Evolutionary conservation across 1,284 basidiomycete species (phyloP), one percentile per base, ranked within the genome.

Genomic region (Phellinidium pouzarii): DNA sequence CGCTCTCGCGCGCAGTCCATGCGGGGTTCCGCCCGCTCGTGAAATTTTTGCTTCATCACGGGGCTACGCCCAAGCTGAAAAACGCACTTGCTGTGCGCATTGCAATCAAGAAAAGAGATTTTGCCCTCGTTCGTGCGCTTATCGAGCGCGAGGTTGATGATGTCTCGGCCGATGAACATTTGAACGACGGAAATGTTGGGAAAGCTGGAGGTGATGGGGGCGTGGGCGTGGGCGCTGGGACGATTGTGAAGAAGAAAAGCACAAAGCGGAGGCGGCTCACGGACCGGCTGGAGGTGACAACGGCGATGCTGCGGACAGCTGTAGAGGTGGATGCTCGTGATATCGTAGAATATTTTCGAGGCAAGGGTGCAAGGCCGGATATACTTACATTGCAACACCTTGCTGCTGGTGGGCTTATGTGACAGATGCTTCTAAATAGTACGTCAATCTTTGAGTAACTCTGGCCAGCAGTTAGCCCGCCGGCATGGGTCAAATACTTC

Each of bases 291-390:
- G 58, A 64, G 20, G 74, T 84, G 7, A 77, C 74, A 48, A 67
- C 69, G 8, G 72, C 70, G 48, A 77, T 87, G 82, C 62, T 94
- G 48, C 80, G 70, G 60, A 64, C 68, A 7, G 88, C 88, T 1
- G 77, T 87, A 3, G 77, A 75, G 59, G 73, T 71, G 55, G 73
- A 77, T 50, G 84, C 85, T 5, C 71, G 73, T 44, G 82, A 87
- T 58, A 83, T 90, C 44, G 76, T 84, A 47, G 73, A 85, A 48
- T 93, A 89, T 63, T 73, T 93, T 42, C 78, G 80, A 48, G 90
- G 90, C 64, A 92, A 91, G 67, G 82, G 84, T 7, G 80, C 81
- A 61, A 68, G 86, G 23, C 86, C 87, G 1, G 80, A 87, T 62
- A 77, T 88, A 65, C 73, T 78, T 61, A 86, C 85, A 0, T 62